Evolutionary conservation across 352 stramenopile genomes (phyloP), one percentile per base, ranked within the genome.

Genomic region (Albugo laibachii): DNA sequence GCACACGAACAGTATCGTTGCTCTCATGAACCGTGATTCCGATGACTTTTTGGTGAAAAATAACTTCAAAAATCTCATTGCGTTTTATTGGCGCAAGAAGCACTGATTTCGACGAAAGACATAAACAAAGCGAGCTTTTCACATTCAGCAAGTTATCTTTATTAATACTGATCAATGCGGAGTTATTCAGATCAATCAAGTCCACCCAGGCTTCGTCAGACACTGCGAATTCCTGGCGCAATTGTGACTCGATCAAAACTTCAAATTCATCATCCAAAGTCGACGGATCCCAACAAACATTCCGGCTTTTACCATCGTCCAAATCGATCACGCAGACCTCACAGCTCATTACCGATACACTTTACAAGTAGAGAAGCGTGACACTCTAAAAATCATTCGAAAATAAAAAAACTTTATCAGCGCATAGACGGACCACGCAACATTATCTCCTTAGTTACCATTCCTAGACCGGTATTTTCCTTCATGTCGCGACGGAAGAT

Each of bases 141-240:
- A 67, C 51, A 34, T 59, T 63, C 19, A 59, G 62, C 21, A 86
- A 57, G n/a, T 77, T 69, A 37, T 78, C 65, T 51, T 88, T 88
- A 55, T 62, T 81, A 50, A 88, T 88, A 54, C 82, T 66, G 19
- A 88, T 73, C 50, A 83, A 68, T 44, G 68, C 80, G 47, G 70
- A 81, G 57, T 83, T 85, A 50, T 69, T 65, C 40, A 68, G 68
- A 54, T 88, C 76, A 53, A 88, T 84, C 47, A 88, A 69, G 58
- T 88, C 76, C 21, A 88, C 76, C 76, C 76, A 88, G 13, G 76
- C 73, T 50, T 88, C 76, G 59, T 88, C 76, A 47, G 72, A 81
- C 19, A 88, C 71, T 48, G 70, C 72, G 54, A 88, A 88, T 39
- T 73, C 60, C 38, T 63, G 53, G 20, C 76, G 76, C 12, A 88